phyloP scores from a whole-genome alignment of 805 yeast species.

The Cyberlindnera saturnus region DNA sequence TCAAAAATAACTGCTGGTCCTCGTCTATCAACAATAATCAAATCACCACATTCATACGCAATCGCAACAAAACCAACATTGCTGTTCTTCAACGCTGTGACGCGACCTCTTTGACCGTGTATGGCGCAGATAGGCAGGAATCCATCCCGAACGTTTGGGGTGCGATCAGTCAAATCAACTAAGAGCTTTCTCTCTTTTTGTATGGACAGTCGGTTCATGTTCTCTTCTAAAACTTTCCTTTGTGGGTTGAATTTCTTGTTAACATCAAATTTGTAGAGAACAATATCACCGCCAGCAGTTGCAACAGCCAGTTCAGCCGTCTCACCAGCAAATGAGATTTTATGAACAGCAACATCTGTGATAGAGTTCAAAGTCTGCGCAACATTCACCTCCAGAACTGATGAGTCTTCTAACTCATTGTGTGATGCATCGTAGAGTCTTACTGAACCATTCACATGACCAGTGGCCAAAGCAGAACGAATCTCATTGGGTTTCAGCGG shows the following conservation, averaged over 20 bases:
- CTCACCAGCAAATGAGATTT: slow-evolving; percentile 71
- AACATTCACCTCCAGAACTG: slow-evolving; percentile 55
- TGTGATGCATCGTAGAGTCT: slow-evolving; percentile 81
- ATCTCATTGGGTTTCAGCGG: slow-evolving; percentile 41
- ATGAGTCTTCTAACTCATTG: slow-evolving; percentile 57
- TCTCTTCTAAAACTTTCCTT: slow-evolving; percentile 25
- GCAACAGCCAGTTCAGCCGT: slow-evolving; percentile 73
- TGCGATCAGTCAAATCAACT: slow-evolving; percentile 48
- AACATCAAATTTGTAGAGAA: slow-evolving; percentile 63
- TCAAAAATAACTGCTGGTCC: slow-evolving; percentile 65
- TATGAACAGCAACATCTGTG: slow-evolving; percentile 39
- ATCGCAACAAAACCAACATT: slow-evolving; percentile 80
- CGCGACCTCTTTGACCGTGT: slow-evolving; percentile 38
- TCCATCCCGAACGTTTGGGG: slow-evolving; percentile 51
- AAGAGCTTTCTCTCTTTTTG: slow-evolving; percentile 24
- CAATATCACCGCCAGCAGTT: slow-evolving; percentile 63
- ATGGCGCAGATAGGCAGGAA: slow-evolving; percentile 51
- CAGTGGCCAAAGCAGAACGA: slow-evolving; percentile 66
- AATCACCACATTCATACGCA: slow-evolving; percentile 70
- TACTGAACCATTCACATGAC: slow-evolving; percentile 80
- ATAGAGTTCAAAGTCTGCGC: slow-evolving; percentile 42
- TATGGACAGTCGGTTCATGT: slow-evolving; percentile 26
- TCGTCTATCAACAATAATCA: slow-evolving; percentile 72
- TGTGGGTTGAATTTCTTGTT: slow-evolving; percentile 40
- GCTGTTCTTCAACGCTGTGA: slow-evolving; percentile 61